Percentiles rank a stretch among this genome's conserved stretches.
These are phyloP conservation scores for Leccinum barrowsii DNA, from an alignment of 768 basidiomycete species.

Conservation along the genomic window DNA sequence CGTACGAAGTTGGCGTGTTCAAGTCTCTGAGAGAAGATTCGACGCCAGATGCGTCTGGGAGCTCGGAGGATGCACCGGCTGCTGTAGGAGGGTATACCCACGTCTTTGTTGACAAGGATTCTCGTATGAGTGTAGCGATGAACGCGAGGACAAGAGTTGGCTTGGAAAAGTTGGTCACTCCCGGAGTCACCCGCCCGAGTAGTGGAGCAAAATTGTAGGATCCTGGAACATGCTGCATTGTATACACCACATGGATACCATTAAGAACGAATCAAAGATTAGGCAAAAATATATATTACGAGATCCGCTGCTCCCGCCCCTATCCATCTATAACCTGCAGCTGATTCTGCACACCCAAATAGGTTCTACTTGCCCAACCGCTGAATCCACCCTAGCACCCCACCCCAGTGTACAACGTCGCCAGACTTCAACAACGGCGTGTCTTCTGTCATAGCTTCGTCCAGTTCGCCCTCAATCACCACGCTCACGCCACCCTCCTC, in stretches of 20 bases:
- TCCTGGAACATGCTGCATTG: not conserved
- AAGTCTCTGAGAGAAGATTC: conserved; percentile 19
- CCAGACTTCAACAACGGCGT: conserved; percentile 25
- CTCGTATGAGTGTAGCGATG: conserved; percentile 56
- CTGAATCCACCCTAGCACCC: conserved; percentile 24
- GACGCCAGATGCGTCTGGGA: conserved; percentile 7
- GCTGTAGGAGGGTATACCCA: conserved; percentile 68
- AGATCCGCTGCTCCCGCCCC: not conserved
- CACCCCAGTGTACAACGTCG: conserved; percentile 17
- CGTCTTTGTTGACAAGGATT: conserved; percentile 69
- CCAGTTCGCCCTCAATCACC: conserved; percentile 19
- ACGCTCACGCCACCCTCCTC: conserved; percentile 16
- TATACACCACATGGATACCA: not conserved
- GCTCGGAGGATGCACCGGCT: conserved; percentile 24
- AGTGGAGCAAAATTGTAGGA: conserved; percentile 19
- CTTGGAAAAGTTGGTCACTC: conserved; percentile 27
- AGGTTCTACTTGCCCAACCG: conserved; percentile 12
- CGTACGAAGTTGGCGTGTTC: conserved; percentile 80
- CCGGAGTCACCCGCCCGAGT: not conserved
- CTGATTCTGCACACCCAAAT: not conserved
- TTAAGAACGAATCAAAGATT: not conserved
- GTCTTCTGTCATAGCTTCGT: conserved; percentile 12
- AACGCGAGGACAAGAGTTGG: conserved; percentile 40
- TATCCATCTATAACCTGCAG: not conserved
- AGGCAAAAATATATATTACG: not conserved